Base-by-base conservation (phyloP, 2,329 filamentous ascomycete genomes). In the Cryoendolithus antarcticus region DNA sequence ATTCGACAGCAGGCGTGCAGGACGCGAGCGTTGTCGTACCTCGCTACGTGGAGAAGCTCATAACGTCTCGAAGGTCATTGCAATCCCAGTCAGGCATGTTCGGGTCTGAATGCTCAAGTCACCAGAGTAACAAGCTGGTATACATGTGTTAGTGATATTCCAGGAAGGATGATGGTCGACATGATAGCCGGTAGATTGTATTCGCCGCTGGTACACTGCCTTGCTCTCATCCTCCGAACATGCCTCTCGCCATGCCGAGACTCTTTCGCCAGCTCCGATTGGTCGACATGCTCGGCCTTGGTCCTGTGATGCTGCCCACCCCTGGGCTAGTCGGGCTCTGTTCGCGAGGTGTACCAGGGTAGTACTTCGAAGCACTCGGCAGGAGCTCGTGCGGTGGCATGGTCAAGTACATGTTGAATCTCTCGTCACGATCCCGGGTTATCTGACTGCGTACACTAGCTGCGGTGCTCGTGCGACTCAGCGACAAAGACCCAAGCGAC, bases 351-450 rank as follows among this genome's bases (percentile, higher is more conserved):
- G 15, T 52, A 9, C 47, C 50, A n/a, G 55, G 55, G 37, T 56
- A 56, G 43, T 58, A 48, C 43, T 53, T 56, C 41, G 34, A 47
- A 15, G 47, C 54, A 34, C 54, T 57, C 8, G 51, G 55, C 6
- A 58, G 44, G 11, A 55, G 44, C 38, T 58, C 51, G 40, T 57
- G 53, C 7, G 54, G 55, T 7, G 47, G 41, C 10, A 43, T 48
- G 27, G 47, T 54, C 9, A 61, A 48, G 46, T 61, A 61, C 15
- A 54, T 37, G 35, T 51, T 44, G 15, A 61, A 44, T 11, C 58
- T 48, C 21, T 55, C 51, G 46, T 60, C 58, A 51, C 54, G 57
- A 27, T 58, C 52, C 11, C 51, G 47, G 10, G 53, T 49, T 31
- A 48, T 42, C 31, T 52, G 54, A 3, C 49, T 52, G 10, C 55